Evolutionary conservation across 2,329 filamentous ascomycete species (phyloP), one percentile per base, ranked within the genome.

Genomic region (Neoascochyta sp.): DNA sequence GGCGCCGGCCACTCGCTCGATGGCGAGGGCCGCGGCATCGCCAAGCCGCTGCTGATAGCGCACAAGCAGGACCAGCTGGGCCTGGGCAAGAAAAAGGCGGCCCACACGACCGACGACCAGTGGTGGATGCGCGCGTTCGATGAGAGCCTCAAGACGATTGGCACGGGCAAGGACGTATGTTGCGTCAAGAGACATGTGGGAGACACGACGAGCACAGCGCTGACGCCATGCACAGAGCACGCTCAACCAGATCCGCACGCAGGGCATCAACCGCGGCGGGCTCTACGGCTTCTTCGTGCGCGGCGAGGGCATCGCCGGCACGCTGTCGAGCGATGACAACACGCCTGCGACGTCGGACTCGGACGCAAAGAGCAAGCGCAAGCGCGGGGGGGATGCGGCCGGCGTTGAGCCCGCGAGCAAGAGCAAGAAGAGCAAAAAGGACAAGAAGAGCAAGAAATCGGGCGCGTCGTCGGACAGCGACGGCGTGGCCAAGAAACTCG

Each of bases 41-140:
- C 81, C 15, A 85, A 84, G 49, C 90, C 90, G 4, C 75, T 96
- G 16, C 78, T 94, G 20, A 75, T 95, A 34, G 80, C 83, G 36
- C 82, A 85, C 50, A 94, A 94, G 64, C 75, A 81, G 50, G 84
- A 94, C 62, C 83, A 76, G 16, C 73, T 85, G 30, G 90, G 90
- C 14, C 70, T 96, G 4, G 90, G 90, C 32, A 80, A 85, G 57
- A 87, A 86, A 61, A 77, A 77, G 45, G 50, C 51, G 12, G 56
- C 58, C 16, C 52, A 60, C 25, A 71, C 71, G 16, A 70, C 76
- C 17, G 72, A 74, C 48, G 90, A 95, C 57, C 88, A 95, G 61
- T 98, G 92, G 92, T 98, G 92, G 92, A 74, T 95, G 64, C 83
- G 86, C 36, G 92, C 92, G 8, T 95, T 95, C 48, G 90, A 96